Evolutionary conservation across 2,329 filamentous ascomycete genomes (phyloP).

Genomic region (Pezicula neosporulosa): DNA sequence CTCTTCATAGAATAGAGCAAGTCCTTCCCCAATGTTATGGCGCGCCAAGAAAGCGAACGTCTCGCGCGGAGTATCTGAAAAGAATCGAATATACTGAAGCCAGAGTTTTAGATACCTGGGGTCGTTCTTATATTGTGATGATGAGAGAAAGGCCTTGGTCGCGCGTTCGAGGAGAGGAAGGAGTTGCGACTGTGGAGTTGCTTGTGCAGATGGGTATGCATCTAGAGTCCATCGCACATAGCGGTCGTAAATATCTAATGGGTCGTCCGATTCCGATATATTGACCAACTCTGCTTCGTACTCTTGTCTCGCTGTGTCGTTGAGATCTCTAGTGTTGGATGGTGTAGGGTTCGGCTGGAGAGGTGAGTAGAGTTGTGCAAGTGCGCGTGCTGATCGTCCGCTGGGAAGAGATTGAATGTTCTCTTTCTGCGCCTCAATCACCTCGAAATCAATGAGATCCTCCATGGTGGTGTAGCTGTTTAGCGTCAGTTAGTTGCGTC

Average conservation of each 20-base stretch:
- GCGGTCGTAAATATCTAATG: slow-evolving; percentile 90
- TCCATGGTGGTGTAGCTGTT: slow-evolving; percentile 27
- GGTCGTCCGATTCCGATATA: slow-evolving; percentile 87
- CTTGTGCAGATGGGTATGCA: slow-evolving; percentile 90
- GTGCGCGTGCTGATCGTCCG: slow-evolving; percentile 82
- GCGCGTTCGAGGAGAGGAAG: slow-evolving; percentile 86
- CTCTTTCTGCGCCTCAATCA: slow-evolving; percentile 96
- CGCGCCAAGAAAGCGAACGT: slow-evolving; percentile 88
- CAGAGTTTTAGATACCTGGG: slow-evolving; percentile 90
- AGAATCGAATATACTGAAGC: slow-evolving; percentile 90
- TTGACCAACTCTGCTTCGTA: slow-evolving; percentile 80
- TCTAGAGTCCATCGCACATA: slow-evolving; percentile 97
- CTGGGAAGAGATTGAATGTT: slow-evolving; percentile 94
- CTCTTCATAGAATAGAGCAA: slow-evolving; percentile 95
- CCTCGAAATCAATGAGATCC: slow-evolving; percentile 73
- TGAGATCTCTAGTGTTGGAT: slow-evolving; percentile 69
- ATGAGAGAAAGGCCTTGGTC: slow-evolving; percentile 84
- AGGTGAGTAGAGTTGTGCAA: slow-evolving; percentile 79
- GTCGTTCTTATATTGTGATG: slow-evolving; percentile 89
- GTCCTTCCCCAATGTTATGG: slow-evolving; percentile 78
- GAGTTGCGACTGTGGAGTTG: slow-evolving; percentile 86
- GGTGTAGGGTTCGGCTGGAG: slow-evolving; percentile 62
- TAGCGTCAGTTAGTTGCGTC: slow-evolving; percentile 5
- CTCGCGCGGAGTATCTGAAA: slow-evolving; percentile 89
- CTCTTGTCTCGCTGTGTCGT: slow-evolving; percentile 75